Evolutionary conservation across 177 flowering plant genomes (phyloP), one percentile per base, ranked within the genome.

Genomic region (Telopea speciosissima): DNA sequence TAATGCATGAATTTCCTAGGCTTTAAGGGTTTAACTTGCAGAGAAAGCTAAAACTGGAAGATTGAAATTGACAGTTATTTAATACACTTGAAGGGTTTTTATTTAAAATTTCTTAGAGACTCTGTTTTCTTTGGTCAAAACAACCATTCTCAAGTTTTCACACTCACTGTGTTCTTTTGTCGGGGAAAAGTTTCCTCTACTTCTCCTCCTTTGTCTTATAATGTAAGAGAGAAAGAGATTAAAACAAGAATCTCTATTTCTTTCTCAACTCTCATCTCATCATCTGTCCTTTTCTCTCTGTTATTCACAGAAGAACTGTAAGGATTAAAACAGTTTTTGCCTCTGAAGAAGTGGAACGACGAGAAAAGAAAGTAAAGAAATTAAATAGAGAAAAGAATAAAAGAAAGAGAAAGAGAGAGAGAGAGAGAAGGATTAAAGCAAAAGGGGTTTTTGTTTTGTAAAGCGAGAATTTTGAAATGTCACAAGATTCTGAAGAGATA

Each of bases 401-500:
- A 59, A 66, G 33, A 65, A 63, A 44, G 14, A 64, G 67, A 74
- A 68, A 56, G 24, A 69, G 31, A 49, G 70, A 66, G 69, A 52
- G 31, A 58, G 24, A 58, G n/a, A 61, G 25, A 52, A 16, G 56
- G 49, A 22, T 24, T 21, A 69, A 66, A 67, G 62, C 24, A 66
- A 63, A 31, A 67, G 67, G 28, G 79, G 21, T 77, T 36, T 63
- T 52, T 58, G 71, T 68, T 73, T 73, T 73, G 75, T 56, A 75
- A 75, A 75, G 83, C 45, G 74, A 75, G 73, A 76, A 72, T 77
- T 77, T 75, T 75, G 78, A 81, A 81, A 92, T 90, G 97, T 83
- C 92, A 83, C 89, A 85, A 87, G 86, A 89, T 74, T 83, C 90
- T 75, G 72, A 76, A 69, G 88, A 84, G 85, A 86, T 85, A 87